Conservation (phyloP, 202 grass and related monocot genomes). For the Schoenoplectus triqueter region DNA sequence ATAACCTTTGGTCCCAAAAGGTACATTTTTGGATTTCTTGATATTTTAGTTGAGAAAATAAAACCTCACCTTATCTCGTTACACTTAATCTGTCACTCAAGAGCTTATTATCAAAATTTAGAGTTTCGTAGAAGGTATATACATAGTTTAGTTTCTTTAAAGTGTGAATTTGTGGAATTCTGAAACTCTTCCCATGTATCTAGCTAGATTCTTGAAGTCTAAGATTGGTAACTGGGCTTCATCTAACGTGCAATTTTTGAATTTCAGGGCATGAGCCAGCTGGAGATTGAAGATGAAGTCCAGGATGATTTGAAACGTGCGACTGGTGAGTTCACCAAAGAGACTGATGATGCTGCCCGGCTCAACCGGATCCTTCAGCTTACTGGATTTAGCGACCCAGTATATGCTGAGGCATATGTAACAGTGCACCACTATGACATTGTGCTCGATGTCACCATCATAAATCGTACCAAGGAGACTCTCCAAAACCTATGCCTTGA, state of each 20-base stretch:
- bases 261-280: slow-evolving; percentile 80
- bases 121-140: not conserved
- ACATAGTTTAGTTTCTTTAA: not conserved
- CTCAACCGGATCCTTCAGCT: slow-evolving; percentile 77
- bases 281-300: slow-evolving; percentile 85
- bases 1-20: too few relatives aligned
- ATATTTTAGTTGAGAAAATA: too few relatives aligned
- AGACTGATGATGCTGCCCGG: slow-evolving; percentile 62
- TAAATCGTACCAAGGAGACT: slow-evolving; percentile 75
- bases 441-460: slow-evolving; percentile 79
- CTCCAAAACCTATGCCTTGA: slow-evolving; percentile 89
- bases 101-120: not conserved
- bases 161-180: not conserved
- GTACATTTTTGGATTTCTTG: too few relatives aligned
- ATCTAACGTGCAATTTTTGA: slow-evolving; percentile 24
- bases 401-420: slow-evolving; percentile 81
- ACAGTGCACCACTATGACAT: slow-evolving; percentile 86
- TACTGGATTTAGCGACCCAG: slow-evolving; percentile 80
- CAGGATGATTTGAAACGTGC: slow-evolving; percentile 85
- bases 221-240: not conserved
- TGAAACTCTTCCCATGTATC: not conserved
- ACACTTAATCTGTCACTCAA: not conserved
- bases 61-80: not conserved
- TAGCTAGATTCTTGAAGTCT: not conserved
- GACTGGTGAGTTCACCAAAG: slow-evolving; percentile 77